These are phyloP conservation scores for Funneliformis geosporum DNA, from an alignment of 192 early-diverging fungal species.

Conservation along the genomic window DNA sequence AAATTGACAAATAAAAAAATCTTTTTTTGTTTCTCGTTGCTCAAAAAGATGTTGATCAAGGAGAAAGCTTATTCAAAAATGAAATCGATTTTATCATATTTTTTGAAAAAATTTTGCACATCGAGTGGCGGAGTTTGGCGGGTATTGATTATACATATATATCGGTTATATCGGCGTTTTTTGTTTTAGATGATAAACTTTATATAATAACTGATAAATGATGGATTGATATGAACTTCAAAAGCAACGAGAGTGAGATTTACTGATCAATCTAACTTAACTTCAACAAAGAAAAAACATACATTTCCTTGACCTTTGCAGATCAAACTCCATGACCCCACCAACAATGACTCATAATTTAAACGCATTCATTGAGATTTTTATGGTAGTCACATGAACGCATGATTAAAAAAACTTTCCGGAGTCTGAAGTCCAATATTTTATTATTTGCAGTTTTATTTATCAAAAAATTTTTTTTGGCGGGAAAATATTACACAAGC, in stretches of 20 bases:
- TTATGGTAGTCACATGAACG: not conserved
- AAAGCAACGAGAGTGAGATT: not conserved
- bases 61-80: too few relatives aligned
- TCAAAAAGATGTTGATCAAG: not conserved
- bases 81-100: too few relatives aligned
- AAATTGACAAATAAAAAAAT: not conserved
- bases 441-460: too few relatives aligned
- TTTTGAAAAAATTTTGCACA: too few relatives aligned
- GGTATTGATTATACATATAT: too few relatives aligned
- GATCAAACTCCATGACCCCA: not conserved
- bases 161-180: too few relatives aligned
- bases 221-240: not conserved
- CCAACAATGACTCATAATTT: not conserved
- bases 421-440: too few relatives aligned
- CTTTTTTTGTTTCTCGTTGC: constrained; percentile 19
- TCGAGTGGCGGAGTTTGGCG: too few relatives aligned
- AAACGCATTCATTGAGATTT: not conserved
- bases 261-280: not conserved
- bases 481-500: not conserved
- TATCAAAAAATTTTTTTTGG: not conserved
- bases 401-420: not conserved
- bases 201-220: too few relatives aligned
- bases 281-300: not conserved
- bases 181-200: too few relatives aligned
- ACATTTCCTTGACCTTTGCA: not conserved